phyloP scores from a whole-genome alignment of 345 rosid genomes.

The Arabidopsis arenosa region DNA sequence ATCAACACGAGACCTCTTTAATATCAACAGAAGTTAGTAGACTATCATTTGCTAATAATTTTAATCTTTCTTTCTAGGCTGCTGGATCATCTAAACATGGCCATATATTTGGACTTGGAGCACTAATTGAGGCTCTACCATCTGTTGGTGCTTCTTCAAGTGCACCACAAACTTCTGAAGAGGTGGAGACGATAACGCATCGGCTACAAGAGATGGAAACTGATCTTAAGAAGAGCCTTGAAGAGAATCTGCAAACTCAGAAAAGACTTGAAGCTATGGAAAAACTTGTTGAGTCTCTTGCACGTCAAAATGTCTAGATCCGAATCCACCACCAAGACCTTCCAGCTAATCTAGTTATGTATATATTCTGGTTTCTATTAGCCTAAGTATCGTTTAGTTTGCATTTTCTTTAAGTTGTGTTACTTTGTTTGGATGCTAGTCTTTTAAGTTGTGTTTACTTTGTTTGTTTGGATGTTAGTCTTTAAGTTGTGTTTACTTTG shows the following conservation, averaged over 20 bases:
- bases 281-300: neutral
- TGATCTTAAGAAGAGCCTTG: neutral
- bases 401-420: neutral
- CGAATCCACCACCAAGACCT: neutral
- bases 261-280: neutral
- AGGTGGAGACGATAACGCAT: too few relatives aligned
- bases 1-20: too few relatives aligned
- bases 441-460: too few relatives aligned
- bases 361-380: neutral
- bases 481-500: too few relatives aligned
- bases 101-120: too few relatives aligned
- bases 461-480: too few relatives aligned
- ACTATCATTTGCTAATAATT: too few relatives aligned
- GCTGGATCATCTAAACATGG: too few relatives aligned
- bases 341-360: neutral
- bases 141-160: neutral
- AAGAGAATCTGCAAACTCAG: neutral
- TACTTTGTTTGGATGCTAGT: too few relatives aligned
- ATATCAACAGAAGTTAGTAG: too few relatives aligned
- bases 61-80: too few relatives aligned
- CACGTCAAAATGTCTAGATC: neutral
- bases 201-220: neutral
- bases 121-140: too few relatives aligned
- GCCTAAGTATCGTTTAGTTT: neutral
- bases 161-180: neutral